phyloP scores from a whole-genome alignment of 2,329 filamentous ascomycete species.

The Colletotrichum agaves region DNA sequence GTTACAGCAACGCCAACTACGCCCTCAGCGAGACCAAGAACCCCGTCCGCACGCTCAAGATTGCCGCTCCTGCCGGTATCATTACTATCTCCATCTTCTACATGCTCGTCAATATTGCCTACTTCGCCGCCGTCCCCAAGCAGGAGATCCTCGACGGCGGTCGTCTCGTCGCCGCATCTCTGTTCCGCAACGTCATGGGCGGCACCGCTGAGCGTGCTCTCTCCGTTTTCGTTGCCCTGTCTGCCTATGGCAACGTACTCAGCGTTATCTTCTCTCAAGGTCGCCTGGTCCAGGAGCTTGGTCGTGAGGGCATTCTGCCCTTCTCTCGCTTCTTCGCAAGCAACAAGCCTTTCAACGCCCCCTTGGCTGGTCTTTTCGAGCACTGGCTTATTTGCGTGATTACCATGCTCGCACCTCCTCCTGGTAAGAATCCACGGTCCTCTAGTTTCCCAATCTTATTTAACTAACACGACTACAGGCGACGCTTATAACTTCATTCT shows the following conservation, averaged over 20 bases:
- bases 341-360: slow-evolving; percentile 72
- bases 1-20: slow-evolving; percentile 76
- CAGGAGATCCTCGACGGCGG: slow-evolving; percentile 62
- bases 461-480: slow-evolving; percentile 23
- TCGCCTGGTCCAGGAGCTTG: slow-evolving; percentile 73
- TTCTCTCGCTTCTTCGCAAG: slow-evolving; percentile 71
- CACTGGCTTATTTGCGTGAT: slow-evolving; percentile 73
- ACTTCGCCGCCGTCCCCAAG: slow-evolving; percentile 69
- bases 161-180: slow-evolving; percentile 62
- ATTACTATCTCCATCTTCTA: slow-evolving; percentile 69
- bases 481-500: slow-evolving; percentile 32
- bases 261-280: slow-evolving; percentile 76
- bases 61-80: slow-evolving; percentile 71
- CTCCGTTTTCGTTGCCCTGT: slow-evolving; percentile 74
- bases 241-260: slow-evolving; percentile 74
- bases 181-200: slow-evolving; percentile 68
- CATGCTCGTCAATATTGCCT: slow-evolving; percentile 74
- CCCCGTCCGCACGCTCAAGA: slow-evolving; percentile 71
- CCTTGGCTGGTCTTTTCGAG: slow-evolving; percentile 69
- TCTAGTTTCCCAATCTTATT: too few species aligned
- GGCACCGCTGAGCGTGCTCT: slow-evolving; percentile 65
- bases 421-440: slow-evolving; percentile 72
- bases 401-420: slow-evolving; percentile 74
- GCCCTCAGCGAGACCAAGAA: slow-evolving; percentile 73
- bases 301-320: slow-evolving; percentile 73